These are phyloP conservation scores for Chaetomiaceae sp. DNA, from an alignment of 2,329 filamentous ascomycete genomes.

Conservation along the genomic window DNA sequence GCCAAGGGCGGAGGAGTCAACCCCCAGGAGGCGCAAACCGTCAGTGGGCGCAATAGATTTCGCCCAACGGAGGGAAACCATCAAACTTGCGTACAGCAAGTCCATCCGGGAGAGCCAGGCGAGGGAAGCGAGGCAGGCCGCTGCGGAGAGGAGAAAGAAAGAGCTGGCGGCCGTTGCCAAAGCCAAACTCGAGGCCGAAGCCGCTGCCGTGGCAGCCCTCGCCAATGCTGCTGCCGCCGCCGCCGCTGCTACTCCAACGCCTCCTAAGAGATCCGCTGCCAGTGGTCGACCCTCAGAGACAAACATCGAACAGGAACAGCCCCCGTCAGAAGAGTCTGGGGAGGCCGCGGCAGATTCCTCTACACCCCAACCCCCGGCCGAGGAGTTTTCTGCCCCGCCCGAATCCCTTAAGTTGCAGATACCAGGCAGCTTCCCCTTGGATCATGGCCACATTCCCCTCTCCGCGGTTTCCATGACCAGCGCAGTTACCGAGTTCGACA, in stretches of 20 bases:
- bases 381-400: constrained; percentile 22
- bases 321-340: constrained; percentile 14
- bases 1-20: constrained; percentile 36
- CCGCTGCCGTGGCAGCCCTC: constrained; percentile 30
- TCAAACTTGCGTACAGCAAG: constrained; percentile 79
- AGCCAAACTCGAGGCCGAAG: constrained; percentile 38
- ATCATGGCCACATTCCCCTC: constrained; percentile 46
- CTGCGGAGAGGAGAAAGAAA: constrained; percentile 50
- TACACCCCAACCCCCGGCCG: constrained; percentile 8
- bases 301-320: constrained; percentile 4
- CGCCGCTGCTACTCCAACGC: constrained; percentile 6
- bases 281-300: constrained; percentile 3
- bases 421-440: constrained; percentile 56
- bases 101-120: constrained; percentile 72
- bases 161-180: constrained; percentile 46
- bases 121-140: constrained; percentile 49
- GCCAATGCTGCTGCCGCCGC: constrained; percentile 21
- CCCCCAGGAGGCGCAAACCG: constrained; percentile 47
- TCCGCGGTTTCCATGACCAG: constrained; percentile 58
- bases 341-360: constrained; percentile 14
- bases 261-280: constrained; percentile 2
- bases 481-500: constrained; percentile 67
- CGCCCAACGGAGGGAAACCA: constrained; percentile 73
- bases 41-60: constrained; percentile 77
- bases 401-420: constrained; percentile 66